Percentiles rank a stretch among this genome's conserved stretches.
Conservation (phyloP, 2,329 filamentous ascomycete species). For the Hypoxylon sp. region DNA sequence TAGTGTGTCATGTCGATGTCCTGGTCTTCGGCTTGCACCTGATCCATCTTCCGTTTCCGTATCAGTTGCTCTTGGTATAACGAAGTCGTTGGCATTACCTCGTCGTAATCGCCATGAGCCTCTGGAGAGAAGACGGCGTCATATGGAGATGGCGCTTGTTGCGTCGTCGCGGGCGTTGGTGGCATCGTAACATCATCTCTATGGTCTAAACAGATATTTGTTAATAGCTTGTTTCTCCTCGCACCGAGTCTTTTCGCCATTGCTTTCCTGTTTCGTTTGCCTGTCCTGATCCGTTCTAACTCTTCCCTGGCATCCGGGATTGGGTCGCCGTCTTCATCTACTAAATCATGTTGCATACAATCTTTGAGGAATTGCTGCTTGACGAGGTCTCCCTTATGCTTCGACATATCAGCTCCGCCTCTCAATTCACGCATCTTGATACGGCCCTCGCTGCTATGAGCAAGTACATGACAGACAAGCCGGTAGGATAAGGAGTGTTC, state of each 20-base stretch:
- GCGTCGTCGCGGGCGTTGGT: not conserved
- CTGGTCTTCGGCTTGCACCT: not conserved
- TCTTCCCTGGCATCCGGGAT: conserved; percentile 23
- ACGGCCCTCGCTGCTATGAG: conserved; percentile 33
- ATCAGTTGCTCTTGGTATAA: not conserved
- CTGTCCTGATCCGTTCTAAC: conserved; percentile 6
- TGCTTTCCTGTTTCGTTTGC: not conserved
- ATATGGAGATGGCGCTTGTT: not conserved
- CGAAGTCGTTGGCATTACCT: not conserved
- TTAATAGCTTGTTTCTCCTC: not conserved
- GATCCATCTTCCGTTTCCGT: conserved; percentile 28
- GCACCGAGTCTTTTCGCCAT: not conserved
- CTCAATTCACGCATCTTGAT: conserved; percentile 37
- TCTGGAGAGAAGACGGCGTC: not conserved
- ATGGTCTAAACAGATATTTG: not conserved
- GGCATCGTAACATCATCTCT: not conserved
- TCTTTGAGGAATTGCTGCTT: conserved; percentile 30
- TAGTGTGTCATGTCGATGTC: not conserved
- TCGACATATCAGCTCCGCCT: conserved; percentile 45
- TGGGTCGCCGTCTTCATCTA: conserved; percentile 42
- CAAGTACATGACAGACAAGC: conserved; percentile 39
- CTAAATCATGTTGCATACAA: conserved; percentile 29
- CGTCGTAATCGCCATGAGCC: not conserved
- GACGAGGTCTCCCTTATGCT: conserved; percentile 47
- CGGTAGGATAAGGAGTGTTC: conserved; percentile 34